Evolutionary conservation across 2,329 filamentous ascomycete genomes (phyloP), one percentile per base, ranked within the genome.

Genomic region (Nemania serpens): DNA sequence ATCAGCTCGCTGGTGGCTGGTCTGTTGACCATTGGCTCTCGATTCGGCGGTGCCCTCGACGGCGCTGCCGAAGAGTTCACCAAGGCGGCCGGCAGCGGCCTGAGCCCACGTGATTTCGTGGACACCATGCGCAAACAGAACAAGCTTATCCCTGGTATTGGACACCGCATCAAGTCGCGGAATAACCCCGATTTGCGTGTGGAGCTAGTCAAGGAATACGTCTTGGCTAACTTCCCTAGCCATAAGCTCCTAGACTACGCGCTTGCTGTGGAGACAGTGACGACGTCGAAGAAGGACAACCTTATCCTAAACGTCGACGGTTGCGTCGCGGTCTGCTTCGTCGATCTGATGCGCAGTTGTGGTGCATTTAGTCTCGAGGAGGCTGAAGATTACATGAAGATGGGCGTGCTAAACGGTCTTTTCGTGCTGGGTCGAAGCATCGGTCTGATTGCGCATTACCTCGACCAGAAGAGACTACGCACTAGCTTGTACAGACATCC

Each of bases 141-240:
- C 89, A 99, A 98, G 87, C 93, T 99, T 72, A 98, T 99, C 72
- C 95, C 95, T 67, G 95, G 95, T 85, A 99, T 99, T 73, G 95
- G 95, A 72, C 95, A 99, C 87, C 92, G 93, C 81, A 91, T 99
- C 85, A 99, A 99, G 88, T 99, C 95, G 69, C 91, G 95, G 74
- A 97, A 98, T 87, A 99, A 99, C 89, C 95, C 95, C 66, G 95
- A 99, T 88, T 89, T 99, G 71, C 95, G 95, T 86, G 95, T 99
- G 71, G 94, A 98, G 84, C 90, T 99, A 61, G 95, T 99, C 76
- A 99, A 98, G 87, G 94, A 99, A 82, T 99, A 95, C 79, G 95
- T 96, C 76, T 86, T 93, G 81, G 91, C 93, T 84, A 92, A 95
- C 83, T 99, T 99, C 90, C 93, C 95, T 71, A 93, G 82, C 82